Evolutionary conservation across 306 rosid genomes (phyloP).

Genomic region (Vigna reflexopilosa): DNA sequence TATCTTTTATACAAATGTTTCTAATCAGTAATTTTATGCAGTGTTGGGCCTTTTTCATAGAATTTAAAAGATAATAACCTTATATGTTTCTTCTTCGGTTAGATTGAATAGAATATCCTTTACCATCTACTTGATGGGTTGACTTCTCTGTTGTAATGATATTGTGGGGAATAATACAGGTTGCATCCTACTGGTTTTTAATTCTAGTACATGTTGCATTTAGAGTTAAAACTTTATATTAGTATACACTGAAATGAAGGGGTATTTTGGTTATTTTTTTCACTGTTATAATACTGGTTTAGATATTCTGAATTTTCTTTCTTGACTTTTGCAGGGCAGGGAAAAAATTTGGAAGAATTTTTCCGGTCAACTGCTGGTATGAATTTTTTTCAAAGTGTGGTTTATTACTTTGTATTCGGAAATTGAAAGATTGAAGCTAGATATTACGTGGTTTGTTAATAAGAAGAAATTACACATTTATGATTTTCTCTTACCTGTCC

Average conservation of each 20-base stretch:
- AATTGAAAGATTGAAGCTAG: neutral
- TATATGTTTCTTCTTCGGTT: neutral
- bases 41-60: conserved; percentile 5
- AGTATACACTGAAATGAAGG: conserved; percentile 30
- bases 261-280: conserved; percentile 26
- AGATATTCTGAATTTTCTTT: conserved; percentile 37
- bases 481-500: neutral
- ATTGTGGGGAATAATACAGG: neutral
- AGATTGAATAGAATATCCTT: neutral
- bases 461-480: neutral
- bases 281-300: conserved; percentile 5
- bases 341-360: conserved; percentile 82
- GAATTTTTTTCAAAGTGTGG: conserved; percentile 18
- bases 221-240: neutral
- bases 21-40: neutral
- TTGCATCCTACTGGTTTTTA: conserved; percentile 5
- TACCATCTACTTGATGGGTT: neutral
- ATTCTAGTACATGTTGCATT: neutral
- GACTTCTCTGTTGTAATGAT: neutral
- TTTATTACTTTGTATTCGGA: conserved; percentile 7
- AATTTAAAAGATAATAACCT: neutral
- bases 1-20: conserved; percentile 18
- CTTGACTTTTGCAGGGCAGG: conserved; percentile 66
- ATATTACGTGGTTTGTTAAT: neutral
- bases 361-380: conserved; percentile 90